Evolutionary conservation across 345 rosid genomes (phyloP).

Genomic region (Hibiscus syriacus): DNA sequence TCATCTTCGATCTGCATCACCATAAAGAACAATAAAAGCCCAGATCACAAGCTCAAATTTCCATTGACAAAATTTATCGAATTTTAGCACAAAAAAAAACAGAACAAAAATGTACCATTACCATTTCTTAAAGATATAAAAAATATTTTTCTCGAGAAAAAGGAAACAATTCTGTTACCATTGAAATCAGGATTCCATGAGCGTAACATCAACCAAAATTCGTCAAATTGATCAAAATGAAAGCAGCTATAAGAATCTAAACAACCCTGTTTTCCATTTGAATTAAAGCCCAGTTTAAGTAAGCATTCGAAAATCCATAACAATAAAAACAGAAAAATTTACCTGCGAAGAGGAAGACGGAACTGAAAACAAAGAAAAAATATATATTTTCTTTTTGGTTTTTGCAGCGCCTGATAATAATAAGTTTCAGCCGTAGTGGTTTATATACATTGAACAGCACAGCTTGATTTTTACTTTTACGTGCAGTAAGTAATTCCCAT

Average conservation of each 20-base stretch:
- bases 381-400: background rate
- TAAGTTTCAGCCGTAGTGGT: background rate
- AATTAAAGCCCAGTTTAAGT: background rate
- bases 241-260: background rate
- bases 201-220: background rate
- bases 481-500: background rate
- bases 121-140: slow-evolving; percentile 10
- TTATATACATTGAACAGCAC: background rate
- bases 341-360: slow-evolving; percentile 10
- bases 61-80: background rate
- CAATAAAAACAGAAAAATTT: background rate
- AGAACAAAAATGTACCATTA: slow-evolving; percentile 16
- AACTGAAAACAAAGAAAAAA: slow-evolving; percentile 1
- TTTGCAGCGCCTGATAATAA: background rate
- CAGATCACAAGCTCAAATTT: slow-evolving; percentile 15
- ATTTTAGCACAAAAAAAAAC: background rate
- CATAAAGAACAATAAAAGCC: slow-evolving; percentile 21
- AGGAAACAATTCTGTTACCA: background rate
- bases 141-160: background rate
- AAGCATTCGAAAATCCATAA: background rate
- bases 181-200: slow-evolving; percentile 7
- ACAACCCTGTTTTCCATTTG: background rate
- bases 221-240: background rate
- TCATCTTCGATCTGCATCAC: slow-evolving; percentile 21
- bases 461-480: background rate